Evolutionary conservation across 2,329 filamentous ascomycete species (phyloP), one percentile per base, ranked within the genome.

Genomic region (Pseudocercospora musae): DNA sequence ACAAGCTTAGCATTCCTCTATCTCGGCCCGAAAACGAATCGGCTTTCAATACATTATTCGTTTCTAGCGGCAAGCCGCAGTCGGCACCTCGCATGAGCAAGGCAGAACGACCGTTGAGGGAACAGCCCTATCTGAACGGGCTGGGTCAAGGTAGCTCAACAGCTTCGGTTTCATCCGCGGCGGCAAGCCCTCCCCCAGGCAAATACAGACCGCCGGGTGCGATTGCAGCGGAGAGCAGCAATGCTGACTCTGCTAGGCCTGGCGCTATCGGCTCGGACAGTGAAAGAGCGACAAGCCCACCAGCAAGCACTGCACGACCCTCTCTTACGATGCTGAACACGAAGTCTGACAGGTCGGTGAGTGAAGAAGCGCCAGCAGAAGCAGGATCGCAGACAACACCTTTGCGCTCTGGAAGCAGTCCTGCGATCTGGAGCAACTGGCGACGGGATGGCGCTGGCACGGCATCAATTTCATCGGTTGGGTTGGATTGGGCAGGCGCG

Each of bases 1-100:
- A 90, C 74, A 95, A 94, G 72, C 81, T 98, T 11, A 92, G 91
- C 15, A 89, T 99, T 33, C 95, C 95, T 1, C 89, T 99, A 68
- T 92, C 96, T 44, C 87, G 95, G 27, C 95, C 95, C 0, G 95
- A 98, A 75, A 89, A 96, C 70, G 92, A 96, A 60, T 82, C 81
- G 3, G 78, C 87, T 0, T 98, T 96, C 79, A 95, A 90, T 70
- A 85, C 88, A 69, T 82, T 98, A 54, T 86, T 81, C 70, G 92
- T 89, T 1, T 81, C 82, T 46, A 79, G 74, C 66, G 71, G 67
- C 29, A 55, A 54, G 37, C 50, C 37, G 25, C 57, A 58, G 27
- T 59, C 44, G 18, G 42, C 58, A 8, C 31, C 42, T 10, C 44
- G 13, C 31, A 23, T 48, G 21, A 27, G 44, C 10, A 62, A 62